phyloP scores from a whole-genome alignment of 192 early-diverging fungal species.

The Umbelopsis sp. region DNA sequence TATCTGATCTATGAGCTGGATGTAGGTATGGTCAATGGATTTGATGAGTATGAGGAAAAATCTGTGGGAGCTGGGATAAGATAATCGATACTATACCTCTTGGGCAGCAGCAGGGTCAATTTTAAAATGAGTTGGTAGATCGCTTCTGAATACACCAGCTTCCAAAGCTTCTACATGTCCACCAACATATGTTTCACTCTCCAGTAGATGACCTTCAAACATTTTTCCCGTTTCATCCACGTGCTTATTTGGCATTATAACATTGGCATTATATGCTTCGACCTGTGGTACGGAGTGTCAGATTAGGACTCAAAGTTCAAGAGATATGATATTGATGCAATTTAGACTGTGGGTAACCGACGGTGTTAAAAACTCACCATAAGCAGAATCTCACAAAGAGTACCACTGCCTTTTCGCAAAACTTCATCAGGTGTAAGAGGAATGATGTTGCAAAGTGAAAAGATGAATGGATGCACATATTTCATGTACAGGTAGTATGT shows the following conservation, averaged over 20 bases:
- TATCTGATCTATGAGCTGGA: slow-evolving; percentile 83
- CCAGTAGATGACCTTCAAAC: slow-evolving; percentile 87
- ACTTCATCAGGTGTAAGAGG: slow-evolving; percentile 98
- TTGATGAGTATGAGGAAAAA: not conserved
- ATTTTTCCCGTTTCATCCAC: slow-evolving; percentile 73
- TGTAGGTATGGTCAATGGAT: not conserved
- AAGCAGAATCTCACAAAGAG: slow-evolving; percentile 92
- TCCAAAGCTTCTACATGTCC: slow-evolving; percentile 99
- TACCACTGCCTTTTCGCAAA: slow-evolving; percentile 92
- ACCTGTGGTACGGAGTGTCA: slow-evolving; percentile 50
- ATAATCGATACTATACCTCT: slow-evolving; percentile 42
- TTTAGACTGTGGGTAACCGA: too few relatives aligned
- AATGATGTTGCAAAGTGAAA: slow-evolving; percentile 99
- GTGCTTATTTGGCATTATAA: slow-evolving; percentile 99
- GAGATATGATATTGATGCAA: not conserved
- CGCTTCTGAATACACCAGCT: slow-evolving; percentile 95
- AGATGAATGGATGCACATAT: slow-evolving; percentile 98
- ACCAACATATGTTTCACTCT: slow-evolving; percentile 97
- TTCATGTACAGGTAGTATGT: slow-evolving; percentile 99
- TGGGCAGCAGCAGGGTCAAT: slow-evolving; percentile 78
- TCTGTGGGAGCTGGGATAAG: not conserved
- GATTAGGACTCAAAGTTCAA: not conserved
- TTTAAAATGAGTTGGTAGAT: slow-evolving; percentile 85
- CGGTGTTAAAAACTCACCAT: slow-evolving; percentile 67
- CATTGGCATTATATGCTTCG: slow-evolving; percentile 82